Evolutionary conservation across 2,329 filamentous ascomycete genomes (phyloP), one percentile per base, ranked within the genome.

Genomic region (Pseudovirgaria hyperparasitica): DNA sequence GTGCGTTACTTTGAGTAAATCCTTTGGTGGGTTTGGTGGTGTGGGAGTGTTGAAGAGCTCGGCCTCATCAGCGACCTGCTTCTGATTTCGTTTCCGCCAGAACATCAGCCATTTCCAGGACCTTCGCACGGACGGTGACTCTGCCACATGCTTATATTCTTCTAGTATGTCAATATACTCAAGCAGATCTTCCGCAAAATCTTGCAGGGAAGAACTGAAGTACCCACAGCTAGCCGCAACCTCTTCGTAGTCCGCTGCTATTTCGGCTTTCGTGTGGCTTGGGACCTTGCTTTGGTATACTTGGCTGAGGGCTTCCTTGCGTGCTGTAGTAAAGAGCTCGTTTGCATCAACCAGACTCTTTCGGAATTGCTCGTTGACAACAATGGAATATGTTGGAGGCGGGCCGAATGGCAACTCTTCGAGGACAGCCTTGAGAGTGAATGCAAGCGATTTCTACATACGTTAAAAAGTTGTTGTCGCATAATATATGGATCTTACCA

Each of bases 211-310:
- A 49, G 90, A 94, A 46, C 82, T 87, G 48, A 96, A 98, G 54
- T 96, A 86, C 0, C 90, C 87, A 45, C 90, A 98, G 30, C 86
- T 92, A n/a, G 90, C 87, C 21, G 87, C 86, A 8, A 96, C 86
- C 53, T 98, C 90, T 50, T 98, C 90, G 31, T 93, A 85, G 50
- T 96, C 90, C 3, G 87, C 90, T 46, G 92, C 78, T 6, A 87
- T 68, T 35, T 79, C 78, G 27, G 82, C 67, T 22, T 73, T 68
- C 3, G 73, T 62, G 31, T 72, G 72, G 8, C 71, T 72, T 20
- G 85, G 63, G 40, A 85, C 76, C 33, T 85, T 84, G 27, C 71
- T 80, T 36, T 70, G 74, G 52, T 98, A 96, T 1, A 98, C 65
- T 31, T 79, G 68, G 30, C 75, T 67, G 5, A 98, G 60, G 0